These are phyloP conservation scores for Yamadazyma conglobata DNA, from an alignment of 1,139 yeast species.

Conservation along the genomic window DNA sequence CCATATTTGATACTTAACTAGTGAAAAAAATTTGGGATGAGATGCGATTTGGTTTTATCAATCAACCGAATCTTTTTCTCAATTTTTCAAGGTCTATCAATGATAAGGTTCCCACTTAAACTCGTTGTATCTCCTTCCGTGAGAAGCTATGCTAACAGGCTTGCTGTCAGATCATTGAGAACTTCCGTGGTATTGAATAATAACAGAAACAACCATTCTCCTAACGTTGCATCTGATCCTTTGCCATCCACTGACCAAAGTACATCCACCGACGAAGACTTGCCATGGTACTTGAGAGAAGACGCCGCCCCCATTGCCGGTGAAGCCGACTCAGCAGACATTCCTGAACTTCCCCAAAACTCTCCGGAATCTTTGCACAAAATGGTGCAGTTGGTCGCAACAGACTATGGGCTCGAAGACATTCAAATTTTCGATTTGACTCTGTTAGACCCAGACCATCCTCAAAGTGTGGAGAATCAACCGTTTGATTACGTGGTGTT, in stretches of 20 bases:
- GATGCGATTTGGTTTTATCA: slow-evolving; percentile 1
- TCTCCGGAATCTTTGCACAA: slow-evolving; percentile 51
- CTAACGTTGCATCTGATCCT: too few relatives aligned
- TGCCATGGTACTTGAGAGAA: slow-evolving; percentile 65
- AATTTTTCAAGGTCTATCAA: background rate
- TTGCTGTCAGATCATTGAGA: too few relatives aligned
- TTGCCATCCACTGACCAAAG: too few relatives aligned
- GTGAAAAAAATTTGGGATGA: slow-evolving; percentile 2
- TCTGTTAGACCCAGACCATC: slow-evolving; percentile 35
- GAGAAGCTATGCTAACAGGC: too few relatives aligned
- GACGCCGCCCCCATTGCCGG: slow-evolving; percentile 22
- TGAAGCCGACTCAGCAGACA: slow-evolving; percentile 24
- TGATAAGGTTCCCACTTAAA: too few relatives aligned
- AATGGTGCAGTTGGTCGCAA: slow-evolving; percentile 46
- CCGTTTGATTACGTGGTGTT: slow-evolving; percentile 54
- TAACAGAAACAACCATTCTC: too few relatives aligned
- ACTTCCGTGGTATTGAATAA: too few relatives aligned
- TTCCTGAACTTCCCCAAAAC: slow-evolving; percentile 50
- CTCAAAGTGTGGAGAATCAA: slow-evolving; percentile 31
- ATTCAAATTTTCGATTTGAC: slow-evolving; percentile 52
- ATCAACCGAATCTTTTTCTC: background rate
- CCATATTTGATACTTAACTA: too few relatives aligned
- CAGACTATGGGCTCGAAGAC: slow-evolving; percentile 64
- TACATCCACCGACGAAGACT: slow-evolving; percentile 9
- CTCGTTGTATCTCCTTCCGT: too few relatives aligned